Conservation (phyloP, 1,284 basidiomycete genomes). For the Ceratobasidium theobromae region DNA sequence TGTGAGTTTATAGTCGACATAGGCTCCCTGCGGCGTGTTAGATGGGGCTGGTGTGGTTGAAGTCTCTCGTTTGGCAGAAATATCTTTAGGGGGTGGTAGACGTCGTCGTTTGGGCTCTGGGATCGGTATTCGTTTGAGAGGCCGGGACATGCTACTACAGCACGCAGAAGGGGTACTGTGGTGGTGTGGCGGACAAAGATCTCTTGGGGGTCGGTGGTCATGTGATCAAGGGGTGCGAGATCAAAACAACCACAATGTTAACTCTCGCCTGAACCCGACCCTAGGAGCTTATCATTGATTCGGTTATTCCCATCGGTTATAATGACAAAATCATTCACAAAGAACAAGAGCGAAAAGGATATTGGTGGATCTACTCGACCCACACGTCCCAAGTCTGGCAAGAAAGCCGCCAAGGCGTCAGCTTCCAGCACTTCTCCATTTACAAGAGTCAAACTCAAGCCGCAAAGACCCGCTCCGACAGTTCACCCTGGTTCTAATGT, state of each 20-base stretch:
- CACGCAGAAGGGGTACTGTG: no score
- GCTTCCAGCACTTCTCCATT: background rate
- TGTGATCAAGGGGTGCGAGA: background rate
- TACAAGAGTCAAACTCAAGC: slow-evolving; percentile 60
- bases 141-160: slow-evolving; percentile 10
- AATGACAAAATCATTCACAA: background rate
- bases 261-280: no score
- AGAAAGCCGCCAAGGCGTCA: background rate
- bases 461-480: slow-evolving; percentile 71
- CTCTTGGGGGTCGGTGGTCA: no score
- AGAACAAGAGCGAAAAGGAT: background rate
- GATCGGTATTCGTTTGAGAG: slow-evolving; percentile 22
- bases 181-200: no score
- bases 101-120: slow-evolving; percentile 24
- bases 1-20: slow-evolving; percentile 65
- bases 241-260: background rate
- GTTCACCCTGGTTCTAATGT: slow-evolving; percentile 73
- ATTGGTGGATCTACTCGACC: background rate
- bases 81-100: slow-evolving; percentile 3
- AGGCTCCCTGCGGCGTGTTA: slow-evolving; percentile 27
- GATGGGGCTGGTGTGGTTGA: slow-evolving; percentile 4
- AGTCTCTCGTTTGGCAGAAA: slow-evolving; percentile 8
- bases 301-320: no score
- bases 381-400: background rate
- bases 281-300: no score